Percentiles rank a stretch among this genome's conserved stretches.
These are phyloP conservation scores for Xylaria sp. DNA, from an alignment of 2,329 filamentous ascomycete species.

Conservation along the genomic window DNA sequence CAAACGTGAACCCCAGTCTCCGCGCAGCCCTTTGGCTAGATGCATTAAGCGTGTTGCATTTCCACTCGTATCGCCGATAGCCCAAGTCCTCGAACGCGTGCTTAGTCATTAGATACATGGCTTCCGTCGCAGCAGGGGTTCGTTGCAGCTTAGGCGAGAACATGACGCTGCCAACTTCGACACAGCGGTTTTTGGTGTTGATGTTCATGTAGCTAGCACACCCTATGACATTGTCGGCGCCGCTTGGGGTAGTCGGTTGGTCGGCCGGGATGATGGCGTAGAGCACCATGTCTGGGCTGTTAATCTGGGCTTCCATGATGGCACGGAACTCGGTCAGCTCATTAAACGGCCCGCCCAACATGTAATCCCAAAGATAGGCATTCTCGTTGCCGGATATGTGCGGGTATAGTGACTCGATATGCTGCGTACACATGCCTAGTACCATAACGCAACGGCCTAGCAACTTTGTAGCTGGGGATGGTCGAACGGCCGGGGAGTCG, in stretches of 20 bases:
- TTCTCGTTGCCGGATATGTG: conserved; percentile 43
- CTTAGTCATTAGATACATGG: conserved; percentile 65
- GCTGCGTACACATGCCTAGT: conserved; percentile 36
- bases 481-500: conserved; percentile 33
- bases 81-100: conserved; percentile 65
- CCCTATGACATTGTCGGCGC: conserved; percentile 41
- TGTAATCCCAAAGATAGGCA: conserved; percentile 46
- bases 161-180: conserved; percentile 69
- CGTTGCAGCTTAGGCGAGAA: conserved; percentile 62
- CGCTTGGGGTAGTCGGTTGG: conserved; percentile 18
- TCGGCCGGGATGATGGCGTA: conserved; percentile 44
- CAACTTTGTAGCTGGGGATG: conserved; percentile 39
- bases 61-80: conserved; percentile 72
- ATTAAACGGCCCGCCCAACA: conserved; percentile 44
- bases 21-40: conserved; percentile 65
- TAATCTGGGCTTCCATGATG: conserved; percentile 34
- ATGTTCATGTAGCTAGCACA: conserved; percentile 56
- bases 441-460: conserved; percentile 43
- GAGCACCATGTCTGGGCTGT: conserved; percentile 41
- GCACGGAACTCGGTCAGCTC: conserved; percentile 39
- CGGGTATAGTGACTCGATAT: conserved; percentile 42
- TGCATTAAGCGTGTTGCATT: conserved; percentile 67
- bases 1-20: conserved; percentile 67
- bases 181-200: conserved; percentile 57
- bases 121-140: conserved; percentile 67